Base-by-base conservation (phyloP, 2,329 filamentous ascomycete genomes). In the Boeremia exigua region DNA sequence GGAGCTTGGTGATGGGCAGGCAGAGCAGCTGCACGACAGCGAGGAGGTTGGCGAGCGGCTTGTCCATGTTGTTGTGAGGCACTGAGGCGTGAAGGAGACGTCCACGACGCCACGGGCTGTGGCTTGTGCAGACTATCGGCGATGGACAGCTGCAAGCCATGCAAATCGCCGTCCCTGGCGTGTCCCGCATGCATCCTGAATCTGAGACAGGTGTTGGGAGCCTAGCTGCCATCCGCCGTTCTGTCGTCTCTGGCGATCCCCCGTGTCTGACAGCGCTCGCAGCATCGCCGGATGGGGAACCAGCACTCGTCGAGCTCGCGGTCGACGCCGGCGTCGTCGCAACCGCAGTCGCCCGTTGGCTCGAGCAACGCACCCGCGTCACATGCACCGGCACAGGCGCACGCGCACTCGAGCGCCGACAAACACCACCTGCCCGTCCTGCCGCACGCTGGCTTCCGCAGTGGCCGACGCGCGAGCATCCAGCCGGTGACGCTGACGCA, bases 401-500 rank as follows among this genome's bases (percentile, higher is more conserved):
- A 9, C 9, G 51, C 33, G 11, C 32, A 9, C 9, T 44, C 33
- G 15, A 39, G 30, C 23, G 30, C 19, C 9, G 42, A 43, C 42
- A 55, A 48, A 23, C 46, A 52, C 54, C 52, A 42, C 61, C 62
- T 60, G 45, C 47, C 50, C 51, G 48, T 39, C 60, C 62, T 60
- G 45, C 47, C 50, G 48, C 59, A 37, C 57, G 42, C 29, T 2
- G 63, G 57, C 46, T 61, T 51, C 59, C 61, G 69, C 39, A 71
- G 74, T 36, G 72, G 72, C 42, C 65, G 77, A 29, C 68, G 76
- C 45, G 75, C 77, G 63, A 74, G 70, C 42, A 77, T 79, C 58
- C 76, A 76, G 63, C 72, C 78, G 43, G 69, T 66, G 39, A 70
- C 67, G 48, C 75, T 76, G 61, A 70, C 73, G 27, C 73, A 68